Percentiles rank a stretch among this genome's conserved stretches.
phyloP scores from a whole-genome alignment of 306 rosid species.

The Luffa aegyptiaca region DNA sequence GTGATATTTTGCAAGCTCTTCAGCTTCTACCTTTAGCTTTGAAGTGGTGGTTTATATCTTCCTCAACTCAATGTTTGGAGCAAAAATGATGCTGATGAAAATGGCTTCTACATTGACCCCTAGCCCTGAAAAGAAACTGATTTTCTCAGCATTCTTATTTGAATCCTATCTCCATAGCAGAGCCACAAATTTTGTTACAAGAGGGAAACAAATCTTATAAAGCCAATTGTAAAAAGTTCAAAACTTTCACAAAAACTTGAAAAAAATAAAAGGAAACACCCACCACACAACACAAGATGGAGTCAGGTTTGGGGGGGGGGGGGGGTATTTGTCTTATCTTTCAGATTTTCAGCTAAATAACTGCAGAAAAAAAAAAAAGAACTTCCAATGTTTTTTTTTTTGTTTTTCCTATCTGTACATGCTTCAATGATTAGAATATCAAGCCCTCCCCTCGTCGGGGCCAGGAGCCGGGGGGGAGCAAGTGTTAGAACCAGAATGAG shows the following conservation, averaged over 20 bases:
- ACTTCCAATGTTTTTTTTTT: background rate
- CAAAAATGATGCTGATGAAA: background rate
- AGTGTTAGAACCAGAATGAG: background rate
- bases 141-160: slow-evolving; percentile 1
- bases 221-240: background rate
- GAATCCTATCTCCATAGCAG: background rate
- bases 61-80: background rate
- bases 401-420: background rate
- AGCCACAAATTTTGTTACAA: background rate
- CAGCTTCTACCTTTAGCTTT: background rate
- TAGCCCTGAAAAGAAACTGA: slow-evolving; percentile 2
- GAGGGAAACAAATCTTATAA: background rate
- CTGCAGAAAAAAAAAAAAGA: background rate
- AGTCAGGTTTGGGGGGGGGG: background rate
- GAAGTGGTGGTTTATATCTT: background rate
- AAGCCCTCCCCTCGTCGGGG: background rate
- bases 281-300: background rate
- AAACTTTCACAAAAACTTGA: background rate
- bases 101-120: background rate
- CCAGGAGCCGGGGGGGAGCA: background rate
- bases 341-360: background rate
- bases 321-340: background rate
- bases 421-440: background rate
- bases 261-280: background rate
- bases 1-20: background rate